A percentile compares a stretch with the other conserved stretches of the same genome.
Conservation (phyloP, 805 yeast genomes). For the Metschnikowia anglica region DNA sequence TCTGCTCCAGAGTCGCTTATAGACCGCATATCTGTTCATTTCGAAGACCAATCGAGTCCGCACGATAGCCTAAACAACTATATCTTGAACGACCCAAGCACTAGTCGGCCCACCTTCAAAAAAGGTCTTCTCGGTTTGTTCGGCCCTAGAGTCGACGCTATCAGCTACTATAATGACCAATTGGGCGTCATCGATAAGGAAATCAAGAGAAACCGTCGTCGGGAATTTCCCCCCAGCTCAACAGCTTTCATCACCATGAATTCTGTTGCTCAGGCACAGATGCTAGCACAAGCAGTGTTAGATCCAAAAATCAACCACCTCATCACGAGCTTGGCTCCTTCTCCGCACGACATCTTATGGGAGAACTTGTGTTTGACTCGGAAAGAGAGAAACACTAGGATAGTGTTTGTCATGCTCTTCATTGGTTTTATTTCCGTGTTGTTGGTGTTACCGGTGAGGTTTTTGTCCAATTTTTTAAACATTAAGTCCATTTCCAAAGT, state of each 20-base stretch:
- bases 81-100: not conserved
- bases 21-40: slow-evolving; percentile 29
- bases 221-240: slow-evolving; percentile 78
- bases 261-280: slow-evolving; percentile 91
- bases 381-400: slow-evolving; percentile 63
- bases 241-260: slow-evolving; percentile 95
- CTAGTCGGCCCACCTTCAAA: slow-evolving; percentile 56
- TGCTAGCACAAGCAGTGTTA: slow-evolving; percentile 92
- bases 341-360: slow-evolving; percentile 96
- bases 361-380: slow-evolving; percentile 81
- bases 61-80: slow-evolving; percentile 9
- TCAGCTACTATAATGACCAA: slow-evolving; percentile 69
- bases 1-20: slow-evolving; percentile 18
- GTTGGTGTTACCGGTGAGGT: slow-evolving; percentile 80
- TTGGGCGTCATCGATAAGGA: slow-evolving; percentile 69
- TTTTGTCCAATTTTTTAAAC: slow-evolving; percentile 78
- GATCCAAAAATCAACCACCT: slow-evolving; percentile 86
- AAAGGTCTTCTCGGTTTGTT: slow-evolving; percentile 60
- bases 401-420: slow-evolving; percentile 60
- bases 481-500: slow-evolving; percentile 72
- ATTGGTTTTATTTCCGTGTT: slow-evolving; percentile 70
- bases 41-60: slow-evolving; percentile 16
- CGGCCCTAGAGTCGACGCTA: slow-evolving; percentile 78
- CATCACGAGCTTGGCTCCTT: slow-evolving; percentile 85
- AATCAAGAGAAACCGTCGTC: slow-evolving; percentile 60